Conservation (phyloP, 768 basidiomycete species). For the Asterophora lycoperdoides region DNA sequence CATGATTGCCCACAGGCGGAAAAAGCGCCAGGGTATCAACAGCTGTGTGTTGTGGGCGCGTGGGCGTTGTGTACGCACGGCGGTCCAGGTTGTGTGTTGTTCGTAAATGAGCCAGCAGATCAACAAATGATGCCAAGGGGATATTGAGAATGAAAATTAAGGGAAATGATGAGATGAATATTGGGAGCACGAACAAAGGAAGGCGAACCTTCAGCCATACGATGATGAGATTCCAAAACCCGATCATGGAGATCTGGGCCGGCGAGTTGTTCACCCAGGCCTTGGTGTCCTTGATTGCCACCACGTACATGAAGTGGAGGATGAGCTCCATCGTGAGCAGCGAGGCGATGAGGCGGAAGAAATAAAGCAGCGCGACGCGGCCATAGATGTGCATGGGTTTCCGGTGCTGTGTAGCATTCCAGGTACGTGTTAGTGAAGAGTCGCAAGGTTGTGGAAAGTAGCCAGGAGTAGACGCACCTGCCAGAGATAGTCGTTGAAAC, state of each 20-base stretch:
- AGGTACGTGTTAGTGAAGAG: neutral
- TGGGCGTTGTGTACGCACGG: neutral
- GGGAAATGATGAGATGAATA: too few species aligned
- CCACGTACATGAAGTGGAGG: constrained; percentile 93
- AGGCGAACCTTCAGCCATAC: constrained; percentile 89
- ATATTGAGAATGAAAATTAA: too few species aligned
- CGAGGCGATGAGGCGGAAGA: constrained; percentile 64
- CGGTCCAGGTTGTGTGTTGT: neutral
- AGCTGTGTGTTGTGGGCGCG: constrained; percentile 46
- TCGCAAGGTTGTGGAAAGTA: neutral
- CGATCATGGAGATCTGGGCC: constrained; percentile 83
- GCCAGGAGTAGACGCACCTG: constrained; percentile 47
- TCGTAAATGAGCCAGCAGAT: too few species aligned
- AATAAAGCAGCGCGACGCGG: constrained; percentile 47
- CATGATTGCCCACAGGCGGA: constrained; percentile 86
- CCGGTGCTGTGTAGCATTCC: constrained; percentile 50
- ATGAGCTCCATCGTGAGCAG: constrained; percentile 87
- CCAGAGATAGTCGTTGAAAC: constrained; percentile 93
- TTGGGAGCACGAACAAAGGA: too few species aligned
- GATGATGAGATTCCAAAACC: constrained; percentile 94
- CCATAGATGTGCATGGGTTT: constrained; percentile 45
- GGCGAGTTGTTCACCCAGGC: constrained; percentile 81
- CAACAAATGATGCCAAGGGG: too few species aligned
- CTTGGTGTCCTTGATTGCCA: constrained; percentile 87
- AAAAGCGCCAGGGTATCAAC: constrained; percentile 93